These are phyloP conservation scores for Leucosporidium creatinivorum DNA, from an alignment of 768 basidiomycete genomes.

Conservation along the genomic window DNA sequence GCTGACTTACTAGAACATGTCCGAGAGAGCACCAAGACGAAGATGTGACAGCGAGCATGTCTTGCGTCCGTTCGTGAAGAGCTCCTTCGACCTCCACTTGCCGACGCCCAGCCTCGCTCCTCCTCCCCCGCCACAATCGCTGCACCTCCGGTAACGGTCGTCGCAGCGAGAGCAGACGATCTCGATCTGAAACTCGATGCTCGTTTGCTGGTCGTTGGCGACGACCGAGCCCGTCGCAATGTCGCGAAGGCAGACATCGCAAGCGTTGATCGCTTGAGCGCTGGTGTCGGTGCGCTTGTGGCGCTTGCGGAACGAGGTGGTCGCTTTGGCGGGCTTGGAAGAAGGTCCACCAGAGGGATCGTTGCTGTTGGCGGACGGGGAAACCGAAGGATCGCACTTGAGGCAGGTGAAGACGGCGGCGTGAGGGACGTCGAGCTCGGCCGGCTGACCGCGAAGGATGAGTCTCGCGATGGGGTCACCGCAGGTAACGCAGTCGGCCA, in stretches of 20 bases:
- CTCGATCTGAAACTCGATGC: slow-evolving; percentile 22
- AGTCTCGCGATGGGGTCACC: slow-evolving; percentile 13
- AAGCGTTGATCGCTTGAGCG: background rate
- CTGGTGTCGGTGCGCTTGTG: slow-evolving; percentile 10
- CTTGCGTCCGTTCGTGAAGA: slow-evolving; percentile 41
- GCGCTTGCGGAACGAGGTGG: slow-evolving; percentile 15
- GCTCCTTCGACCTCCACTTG: slow-evolving; percentile 42
- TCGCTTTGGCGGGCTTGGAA: no score
- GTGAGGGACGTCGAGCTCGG: slow-evolving; percentile 25
- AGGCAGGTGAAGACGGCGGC: slow-evolving; percentile 9
- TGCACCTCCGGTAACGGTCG: slow-evolving; percentile 16
- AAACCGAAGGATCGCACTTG: background rate
- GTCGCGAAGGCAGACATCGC: slow-evolving; percentile 28
- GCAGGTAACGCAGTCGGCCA: slow-evolving; percentile 19
- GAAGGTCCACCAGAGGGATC: no score
- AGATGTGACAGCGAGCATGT: slow-evolving; percentile 41
- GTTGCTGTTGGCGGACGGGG: no score
- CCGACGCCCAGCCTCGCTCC: slow-evolving; percentile 40
- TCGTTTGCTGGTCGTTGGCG: slow-evolving; percentile 1
- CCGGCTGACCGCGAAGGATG: slow-evolving; percentile 30
- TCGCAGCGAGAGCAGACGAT: slow-evolving; percentile 21
- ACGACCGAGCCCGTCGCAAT: slow-evolving; percentile 22
- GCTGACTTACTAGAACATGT: background rate
- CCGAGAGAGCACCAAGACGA: slow-evolving; percentile 22
- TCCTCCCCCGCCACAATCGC: slow-evolving; percentile 41